These are phyloP conservation scores for Cystobasidium sp. DNA, from an alignment of 1,284 basidiomycete genomes.

Conservation along the genomic window DNA sequence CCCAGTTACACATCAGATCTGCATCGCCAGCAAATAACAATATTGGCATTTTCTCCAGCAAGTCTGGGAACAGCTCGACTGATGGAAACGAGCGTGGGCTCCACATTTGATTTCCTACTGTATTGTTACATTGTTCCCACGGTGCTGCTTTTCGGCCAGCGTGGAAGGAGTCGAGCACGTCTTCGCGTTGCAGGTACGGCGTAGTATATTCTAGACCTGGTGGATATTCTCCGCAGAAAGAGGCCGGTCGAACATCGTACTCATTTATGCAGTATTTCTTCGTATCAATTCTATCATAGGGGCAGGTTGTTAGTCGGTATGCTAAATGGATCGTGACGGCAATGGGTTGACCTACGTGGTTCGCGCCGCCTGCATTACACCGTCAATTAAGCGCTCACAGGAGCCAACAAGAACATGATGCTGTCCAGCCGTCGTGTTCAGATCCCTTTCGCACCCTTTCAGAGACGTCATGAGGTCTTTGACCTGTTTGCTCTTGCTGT, in stretches of 20 bases:
- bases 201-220: conserved; percentile 77
- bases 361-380: conserved; percentile 66
- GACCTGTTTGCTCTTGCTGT: conserved; percentile 71
- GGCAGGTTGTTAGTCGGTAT: conserved; percentile 1
- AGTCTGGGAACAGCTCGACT: conserved; percentile 74
- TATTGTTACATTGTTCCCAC: conserved; percentile 82
- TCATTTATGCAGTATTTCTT: conserved; percentile 83
- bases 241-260: conserved; percentile 89
- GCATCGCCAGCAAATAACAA: conserved; percentile 45
- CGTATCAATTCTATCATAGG: conserved; percentile 66
- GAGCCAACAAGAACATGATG: conserved; percentile 66
- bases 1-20: conserved; percentile 93
- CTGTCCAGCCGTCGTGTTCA: conserved; percentile 56
- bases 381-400: conserved; percentile 71
- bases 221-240: conserved; percentile 99
- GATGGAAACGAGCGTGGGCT: conserved; percentile 69
- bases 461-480: conserved; percentile 67
- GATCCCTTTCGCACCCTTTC: conserved; percentile 66
- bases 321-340: neutral
- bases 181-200: conserved; percentile 67
- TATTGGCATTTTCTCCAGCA: conserved; percentile 69
- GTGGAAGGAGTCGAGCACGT: conserved; percentile 82
- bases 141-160: conserved; percentile 76
- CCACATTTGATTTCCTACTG: conserved; percentile 65
- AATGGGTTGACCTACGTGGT: conserved; percentile 64